Evolutionary conservation across 306 rosid species (phyloP).

Genomic region (Begonia loranthoides): DNA sequence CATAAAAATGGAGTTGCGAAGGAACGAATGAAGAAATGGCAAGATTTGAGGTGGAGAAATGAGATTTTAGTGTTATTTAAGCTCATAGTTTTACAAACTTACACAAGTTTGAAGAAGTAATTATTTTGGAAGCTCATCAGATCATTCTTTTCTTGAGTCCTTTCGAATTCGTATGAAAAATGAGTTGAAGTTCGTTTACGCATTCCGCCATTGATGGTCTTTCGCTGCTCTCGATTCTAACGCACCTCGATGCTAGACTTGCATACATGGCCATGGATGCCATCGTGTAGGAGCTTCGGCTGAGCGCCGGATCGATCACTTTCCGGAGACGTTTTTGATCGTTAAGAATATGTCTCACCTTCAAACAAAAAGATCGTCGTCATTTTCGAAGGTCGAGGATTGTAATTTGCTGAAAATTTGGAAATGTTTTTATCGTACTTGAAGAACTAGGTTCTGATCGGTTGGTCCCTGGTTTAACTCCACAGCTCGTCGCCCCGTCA

Average conservation of each 20-base stretch:
- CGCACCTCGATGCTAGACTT: constrained; percentile 84
- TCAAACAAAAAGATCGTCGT: constrained; percentile 5
- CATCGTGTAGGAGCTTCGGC: constrained; percentile 62
- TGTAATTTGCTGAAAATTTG: background rate
- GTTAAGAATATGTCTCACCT: constrained; percentile 75
- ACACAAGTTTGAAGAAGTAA: too few relatives aligned
- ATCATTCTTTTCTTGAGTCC: constrained; percentile 35
- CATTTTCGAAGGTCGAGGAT: background rate
- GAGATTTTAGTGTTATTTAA: too few relatives aligned
- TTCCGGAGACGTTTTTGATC: constrained; percentile 68
- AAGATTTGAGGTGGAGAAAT: too few relatives aligned
- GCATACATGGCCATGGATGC: constrained; percentile 81
- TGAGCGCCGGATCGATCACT: constrained; percentile 75
- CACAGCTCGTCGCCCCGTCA: constrained; percentile 90
- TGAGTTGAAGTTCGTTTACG: constrained; percentile 57
- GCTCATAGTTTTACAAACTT: too few relatives aligned
- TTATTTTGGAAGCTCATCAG: too few relatives aligned
- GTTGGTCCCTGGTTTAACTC: constrained; percentile 81
- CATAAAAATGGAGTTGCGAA: too few relatives aligned
- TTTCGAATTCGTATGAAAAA: constrained; percentile 58
- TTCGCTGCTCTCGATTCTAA: constrained; percentile 60
- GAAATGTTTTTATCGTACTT: constrained; percentile 27
- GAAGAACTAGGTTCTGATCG: constrained; percentile 87
- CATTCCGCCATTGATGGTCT: constrained; percentile 85
- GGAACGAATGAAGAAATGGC: too few relatives aligned